phyloP scores from a whole-genome alignment of 345 rosid genomes.

The Triadica sebifera region DNA sequence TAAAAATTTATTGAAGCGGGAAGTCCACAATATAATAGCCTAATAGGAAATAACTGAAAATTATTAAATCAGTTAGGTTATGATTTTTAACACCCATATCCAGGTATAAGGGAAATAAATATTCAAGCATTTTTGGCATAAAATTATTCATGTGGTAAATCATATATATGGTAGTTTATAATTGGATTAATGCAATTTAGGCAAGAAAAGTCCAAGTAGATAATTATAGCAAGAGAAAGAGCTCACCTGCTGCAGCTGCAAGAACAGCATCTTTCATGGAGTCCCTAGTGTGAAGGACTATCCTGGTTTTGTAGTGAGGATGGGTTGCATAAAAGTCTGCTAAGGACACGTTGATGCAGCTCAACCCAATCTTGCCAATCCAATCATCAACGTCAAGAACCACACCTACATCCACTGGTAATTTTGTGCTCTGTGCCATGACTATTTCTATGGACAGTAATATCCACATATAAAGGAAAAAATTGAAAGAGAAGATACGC shows the following conservation, averaged over 20 bases:
- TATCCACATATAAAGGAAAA: background rate
- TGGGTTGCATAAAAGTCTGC: constrained; percentile 28
- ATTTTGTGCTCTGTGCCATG: constrained; percentile 12
- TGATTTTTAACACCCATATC: no score
- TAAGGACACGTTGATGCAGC: constrained; percentile 35
- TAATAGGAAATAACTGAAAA: no score
- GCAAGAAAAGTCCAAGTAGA: no score
- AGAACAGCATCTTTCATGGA: constrained; percentile 28
- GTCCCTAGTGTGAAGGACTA: constrained; percentile 20
- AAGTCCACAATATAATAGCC: no score
- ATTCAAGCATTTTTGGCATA: no score
- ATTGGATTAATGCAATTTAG: no score
- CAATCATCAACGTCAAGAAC: constrained; percentile 39
- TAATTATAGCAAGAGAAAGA: background rate
- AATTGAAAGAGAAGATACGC: background rate
- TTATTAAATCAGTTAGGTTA: no score
- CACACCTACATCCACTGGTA: constrained; percentile 46
- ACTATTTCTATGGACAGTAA: background rate
- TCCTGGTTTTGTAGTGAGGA: constrained; percentile 27
- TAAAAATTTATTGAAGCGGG: no score
- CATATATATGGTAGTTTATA: no score
- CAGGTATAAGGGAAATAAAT: background rate
- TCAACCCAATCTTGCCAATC: constrained; percentile 20
- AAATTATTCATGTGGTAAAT: no score
- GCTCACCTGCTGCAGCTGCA: constrained; percentile 35